phyloP scores from a whole-genome alignment of 208 protist species.

The Dictyostelium gargantuum region DNA sequence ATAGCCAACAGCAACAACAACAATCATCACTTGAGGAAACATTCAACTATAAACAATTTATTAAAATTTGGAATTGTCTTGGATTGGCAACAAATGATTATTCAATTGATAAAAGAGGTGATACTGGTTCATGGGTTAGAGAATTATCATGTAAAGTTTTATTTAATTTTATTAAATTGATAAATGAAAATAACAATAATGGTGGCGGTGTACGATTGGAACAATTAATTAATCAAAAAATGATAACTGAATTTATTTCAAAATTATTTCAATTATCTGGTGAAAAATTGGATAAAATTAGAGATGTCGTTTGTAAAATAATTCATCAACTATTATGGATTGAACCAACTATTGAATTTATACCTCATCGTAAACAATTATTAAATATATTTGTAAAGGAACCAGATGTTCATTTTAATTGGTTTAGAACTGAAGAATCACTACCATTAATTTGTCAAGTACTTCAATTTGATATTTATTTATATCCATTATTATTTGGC shows the following conservation, averaged over 20 bases:
- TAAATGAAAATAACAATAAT: neutral
- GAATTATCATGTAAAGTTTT: constrained; percentile 89
- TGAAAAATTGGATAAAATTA: constrained; percentile 94
- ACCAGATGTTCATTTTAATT: neutral
- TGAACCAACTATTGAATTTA: neutral
- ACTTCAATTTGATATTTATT: neutral
- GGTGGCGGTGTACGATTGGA: neutral
- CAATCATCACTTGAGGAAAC: neutral
- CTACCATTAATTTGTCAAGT: constrained; percentile 11
- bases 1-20: neutral
- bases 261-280: constrained; percentile 88
- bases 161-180: constrained; percentile 74
- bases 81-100: constrained; percentile 91
- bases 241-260: constrained; percentile 71
- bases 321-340: neutral
- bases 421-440: constrained; percentile 27
- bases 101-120: constrained; percentile 94
- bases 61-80: constrained; percentile 81
- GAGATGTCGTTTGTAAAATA: constrained; percentile 80
- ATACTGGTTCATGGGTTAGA: constrained; percentile 97
- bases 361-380: neutral
- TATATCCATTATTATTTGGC: neutral
- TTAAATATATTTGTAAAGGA: neutral
- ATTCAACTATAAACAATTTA: neutral
- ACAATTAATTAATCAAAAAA: neutral